Evolutionary conservation across 2,329 filamentous ascomycete genomes (phyloP).

Genomic region (Arachnomyces sp.): DNA sequence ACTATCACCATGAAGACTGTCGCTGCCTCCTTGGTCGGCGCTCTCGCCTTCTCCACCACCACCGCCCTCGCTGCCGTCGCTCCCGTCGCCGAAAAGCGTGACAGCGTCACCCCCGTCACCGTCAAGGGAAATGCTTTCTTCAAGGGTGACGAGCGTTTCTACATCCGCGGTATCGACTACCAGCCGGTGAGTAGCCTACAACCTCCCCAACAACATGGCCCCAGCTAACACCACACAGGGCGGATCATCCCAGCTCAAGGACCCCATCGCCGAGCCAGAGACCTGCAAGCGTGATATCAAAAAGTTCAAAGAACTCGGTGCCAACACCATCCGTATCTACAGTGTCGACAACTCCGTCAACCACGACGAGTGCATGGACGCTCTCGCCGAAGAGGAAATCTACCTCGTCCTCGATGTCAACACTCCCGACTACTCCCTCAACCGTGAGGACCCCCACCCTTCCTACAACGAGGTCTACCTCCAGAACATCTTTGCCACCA

Average conservation of each 20-base stretch:
- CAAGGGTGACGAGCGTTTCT: conserved; percentile 50
- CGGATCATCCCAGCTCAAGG: conserved; percentile 54
- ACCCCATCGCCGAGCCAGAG: conserved; percentile 65
- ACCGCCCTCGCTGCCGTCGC: conserved; percentile 38
- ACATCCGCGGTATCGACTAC: conserved; percentile 50
- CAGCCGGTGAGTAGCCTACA: conserved; percentile 42
- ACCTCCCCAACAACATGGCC: conserved; percentile 2
- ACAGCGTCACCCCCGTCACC: conserved; percentile 46
- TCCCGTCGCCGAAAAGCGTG: conserved; percentile 29
- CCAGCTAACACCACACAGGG: conserved; percentile 27
- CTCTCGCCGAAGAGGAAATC: conserved; percentile 73
- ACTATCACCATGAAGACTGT: conserved; percentile 46
- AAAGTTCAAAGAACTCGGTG: conserved; percentile 73
- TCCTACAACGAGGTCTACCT: conserved; percentile 87
- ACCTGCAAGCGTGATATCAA: conserved; percentile 71
- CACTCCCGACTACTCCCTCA: conserved; percentile 81
- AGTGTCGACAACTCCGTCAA: conserved; percentile 75
- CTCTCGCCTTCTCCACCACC: conserved; percentile 39
- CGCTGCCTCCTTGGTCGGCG: conserved; percentile 37
- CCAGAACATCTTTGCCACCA: conserved; percentile 76
- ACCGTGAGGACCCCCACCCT: conserved; percentile 58
- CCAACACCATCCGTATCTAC: conserved; percentile 91
- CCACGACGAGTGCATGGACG: conserved; percentile 79
- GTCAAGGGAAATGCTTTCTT: conserved; percentile 61
- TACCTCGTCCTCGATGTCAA: conserved; percentile 90